phyloP scores from a whole-genome alignment of 176 grass and related monocot species.

The Microstegium vimineum region DNA sequence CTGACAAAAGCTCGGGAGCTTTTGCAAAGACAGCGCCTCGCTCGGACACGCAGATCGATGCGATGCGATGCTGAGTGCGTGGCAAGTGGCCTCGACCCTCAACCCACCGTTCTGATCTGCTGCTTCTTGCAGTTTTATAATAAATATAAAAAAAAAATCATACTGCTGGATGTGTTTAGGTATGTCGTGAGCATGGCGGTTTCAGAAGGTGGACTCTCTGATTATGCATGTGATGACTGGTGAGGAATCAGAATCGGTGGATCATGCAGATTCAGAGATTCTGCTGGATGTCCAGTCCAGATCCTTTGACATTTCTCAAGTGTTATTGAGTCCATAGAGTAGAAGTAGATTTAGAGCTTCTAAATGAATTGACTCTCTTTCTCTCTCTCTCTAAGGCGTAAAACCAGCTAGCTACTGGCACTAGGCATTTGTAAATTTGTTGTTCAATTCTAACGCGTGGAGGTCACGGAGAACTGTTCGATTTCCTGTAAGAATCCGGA shows the following conservation, averaged over 20 bases:
- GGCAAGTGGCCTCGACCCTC: not conserved
- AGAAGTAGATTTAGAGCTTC: no score
- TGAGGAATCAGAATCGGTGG: not conserved
- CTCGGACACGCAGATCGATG: not conserved
- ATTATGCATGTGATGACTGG: not conserved
- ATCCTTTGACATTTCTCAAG: not conserved
- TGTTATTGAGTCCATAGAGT: not conserved
- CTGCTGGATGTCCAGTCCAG: not conserved
- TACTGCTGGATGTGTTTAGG: not conserved
- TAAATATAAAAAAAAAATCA: no score
- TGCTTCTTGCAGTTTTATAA: not conserved
- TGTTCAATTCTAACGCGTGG: not conserved
- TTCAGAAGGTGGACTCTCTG: not conserved
- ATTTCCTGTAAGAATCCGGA: not conserved
- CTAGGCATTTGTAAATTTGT: no score
- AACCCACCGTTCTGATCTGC: not conserved
- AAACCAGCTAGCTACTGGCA: not conserved
- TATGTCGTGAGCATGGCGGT: not conserved
- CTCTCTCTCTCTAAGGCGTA: not conserved
- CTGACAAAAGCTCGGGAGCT: conserved; percentile 19
- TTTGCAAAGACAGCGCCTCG: not conserved
- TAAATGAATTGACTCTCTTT: not conserved
- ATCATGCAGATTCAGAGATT: conserved; percentile 16
- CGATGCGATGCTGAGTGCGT: not conserved
- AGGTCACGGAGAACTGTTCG: not conserved